Evolutionary conservation across 352 stramenopile species (phyloP).

Genomic region (Phytopythium helicoides): DNA sequence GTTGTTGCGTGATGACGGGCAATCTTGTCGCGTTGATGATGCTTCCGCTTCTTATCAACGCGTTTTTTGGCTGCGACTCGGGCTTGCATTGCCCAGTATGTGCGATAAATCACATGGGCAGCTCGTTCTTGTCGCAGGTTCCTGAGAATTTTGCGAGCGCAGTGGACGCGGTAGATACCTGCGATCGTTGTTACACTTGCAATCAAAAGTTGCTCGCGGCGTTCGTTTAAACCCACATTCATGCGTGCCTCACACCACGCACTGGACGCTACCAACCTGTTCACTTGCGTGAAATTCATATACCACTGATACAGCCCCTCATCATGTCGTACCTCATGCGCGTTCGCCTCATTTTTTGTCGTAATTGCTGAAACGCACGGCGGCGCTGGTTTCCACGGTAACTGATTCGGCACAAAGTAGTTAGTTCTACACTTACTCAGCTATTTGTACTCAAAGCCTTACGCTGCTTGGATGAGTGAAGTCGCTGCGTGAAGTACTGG

Average conservation of each 20-base stretch:
- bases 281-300: too few relatives aligned
- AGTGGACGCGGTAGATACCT: conserved; percentile 29
- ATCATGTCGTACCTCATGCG: conserved; percentile 10
- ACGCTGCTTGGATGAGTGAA: conserved; percentile 29
- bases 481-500: conserved; percentile 26
- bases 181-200: conserved; percentile 18
- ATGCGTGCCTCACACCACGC: conserved; percentile 45
- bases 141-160: conserved; percentile 20
- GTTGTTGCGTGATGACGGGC: background rate
- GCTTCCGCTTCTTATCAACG: conserved; percentile 1
- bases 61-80: conserved; percentile 25
- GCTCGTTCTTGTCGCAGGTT: conserved; percentile 22
- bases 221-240: conserved; percentile 19
- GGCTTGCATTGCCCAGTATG: conserved; percentile 17
- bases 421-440: too few relatives aligned
- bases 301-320: too few relatives aligned
- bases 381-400: conserved; percentile 17
- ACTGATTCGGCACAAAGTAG: conserved; percentile 5
- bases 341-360: conserved; percentile 7
- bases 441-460: background rate
- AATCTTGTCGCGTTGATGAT: background rate
- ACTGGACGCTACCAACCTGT: conserved; percentile 27
- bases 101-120: conserved; percentile 16
- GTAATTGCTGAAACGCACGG: conserved; percentile 8
- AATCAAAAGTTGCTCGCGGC: conserved; percentile 17